Conservation (phyloP, 116 monocot species). For the Thalassia testudinum region DNA sequence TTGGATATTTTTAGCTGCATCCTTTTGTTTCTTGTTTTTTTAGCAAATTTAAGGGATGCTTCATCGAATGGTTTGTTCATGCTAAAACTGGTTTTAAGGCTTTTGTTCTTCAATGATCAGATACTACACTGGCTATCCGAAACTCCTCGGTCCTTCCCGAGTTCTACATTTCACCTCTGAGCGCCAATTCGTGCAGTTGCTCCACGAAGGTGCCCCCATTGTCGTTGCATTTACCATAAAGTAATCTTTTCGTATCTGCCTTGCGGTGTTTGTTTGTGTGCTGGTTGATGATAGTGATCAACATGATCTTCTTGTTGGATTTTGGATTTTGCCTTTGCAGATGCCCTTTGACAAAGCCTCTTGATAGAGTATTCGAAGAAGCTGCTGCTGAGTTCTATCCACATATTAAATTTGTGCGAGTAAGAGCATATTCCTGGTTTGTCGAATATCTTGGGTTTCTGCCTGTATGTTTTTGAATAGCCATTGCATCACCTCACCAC, state of each 20-base stretch:
- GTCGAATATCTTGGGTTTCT: no score
- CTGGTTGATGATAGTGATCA: no score
- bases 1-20: no score
- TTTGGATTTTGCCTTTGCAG: slow-evolving; percentile 17
- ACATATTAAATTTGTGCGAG: slow-evolving; percentile 63
- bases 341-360: slow-evolving; percentile 63
- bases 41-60: no score
- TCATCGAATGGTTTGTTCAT: no score
- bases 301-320: neutral
- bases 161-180: slow-evolving; percentile 79
- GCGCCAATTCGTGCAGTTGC: slow-evolving; percentile 76
- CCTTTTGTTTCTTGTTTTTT: no score
- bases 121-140: slow-evolving; percentile 93
- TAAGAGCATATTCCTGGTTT: slow-evolving; percentile 10
- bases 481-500: no score
- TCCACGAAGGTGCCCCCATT: slow-evolving; percentile 74
- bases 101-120: slow-evolving; percentile 5
- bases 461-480: no score
- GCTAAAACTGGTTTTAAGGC: no score
- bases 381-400: slow-evolving; percentile 84
- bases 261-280: no score
- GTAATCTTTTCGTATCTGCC: slow-evolving; percentile 14
- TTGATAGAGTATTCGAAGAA: slow-evolving; percentile 77
- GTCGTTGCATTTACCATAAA: slow-evolving; percentile 85
- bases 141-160: slow-evolving; percentile 60